phyloP scores from a whole-genome alignment of 2,329 filamentous ascomycete species.

The Penicillium sp. region DNA sequence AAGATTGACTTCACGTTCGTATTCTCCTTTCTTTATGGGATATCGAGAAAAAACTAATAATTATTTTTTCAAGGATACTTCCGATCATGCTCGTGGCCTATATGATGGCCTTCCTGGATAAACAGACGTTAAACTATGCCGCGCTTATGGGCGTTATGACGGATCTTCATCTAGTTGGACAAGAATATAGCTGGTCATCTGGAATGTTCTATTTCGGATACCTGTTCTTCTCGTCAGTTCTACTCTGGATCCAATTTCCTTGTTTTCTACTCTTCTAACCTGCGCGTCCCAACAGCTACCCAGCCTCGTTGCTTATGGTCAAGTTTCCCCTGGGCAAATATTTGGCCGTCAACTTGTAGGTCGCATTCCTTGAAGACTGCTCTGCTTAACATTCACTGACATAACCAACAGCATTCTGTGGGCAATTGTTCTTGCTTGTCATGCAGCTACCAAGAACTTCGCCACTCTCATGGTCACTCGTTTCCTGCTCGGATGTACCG shows the following conservation, averaged over 20 bases:
- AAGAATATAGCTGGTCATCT: constrained; percentile 26
- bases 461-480: constrained; percentile 42
- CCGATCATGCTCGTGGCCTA: constrained; percentile 32
- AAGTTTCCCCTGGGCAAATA: constrained; percentile 42
- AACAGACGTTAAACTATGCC: constrained; percentile 36
- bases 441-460: constrained; percentile 43
- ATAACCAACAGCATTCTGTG: constrained; percentile 26
- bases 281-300: constrained; percentile 19
- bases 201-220: constrained; percentile 33
- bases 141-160: constrained; percentile 37
- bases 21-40: too few species aligned
- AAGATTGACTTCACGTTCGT: constrained; percentile 28
- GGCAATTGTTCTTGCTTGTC: constrained; percentile 33
- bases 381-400: not conserved
- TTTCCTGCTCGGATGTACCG: constrained; percentile 47
- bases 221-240: constrained; percentile 29
- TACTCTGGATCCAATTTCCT: not conserved
- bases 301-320: constrained; percentile 37
- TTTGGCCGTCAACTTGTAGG: constrained; percentile 28
- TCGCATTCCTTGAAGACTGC: not conserved
- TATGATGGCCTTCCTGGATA: constrained; percentile 39
- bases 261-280: not conserved
- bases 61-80: constrained; percentile 16
- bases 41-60: not conserved
- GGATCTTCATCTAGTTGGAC: constrained; percentile 30